Evolutionary conservation across 257 asterid genomes (phyloP), one percentile per base, ranked within the genome.

Genomic region (Nicotiana paniculata): DNA sequence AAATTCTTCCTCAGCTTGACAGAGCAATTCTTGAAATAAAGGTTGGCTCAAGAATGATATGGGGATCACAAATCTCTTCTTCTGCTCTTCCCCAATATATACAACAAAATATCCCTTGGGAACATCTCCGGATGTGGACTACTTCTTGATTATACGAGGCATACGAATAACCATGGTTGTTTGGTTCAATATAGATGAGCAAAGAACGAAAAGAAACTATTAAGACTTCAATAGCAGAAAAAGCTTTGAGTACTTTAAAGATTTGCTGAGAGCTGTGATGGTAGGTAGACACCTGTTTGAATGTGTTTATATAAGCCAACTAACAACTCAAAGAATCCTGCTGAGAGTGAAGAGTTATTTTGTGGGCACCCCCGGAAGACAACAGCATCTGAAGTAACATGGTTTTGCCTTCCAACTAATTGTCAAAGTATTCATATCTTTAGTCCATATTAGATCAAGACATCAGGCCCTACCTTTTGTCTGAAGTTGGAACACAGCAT

Each of bases 31-130:
- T 2, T 33, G 37, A 33, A 33, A 33, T 33, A 3, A 0, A 0
- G 37, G 37, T 33, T 33, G 37, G 4, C 37, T 33, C 37, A 33
- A 33, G 5, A 33, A 33, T 33, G 37, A 33, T 33, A 33, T 3
- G 0, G 4, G 37, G 37, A 33, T 33, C 5, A 33, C 37, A 3
- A 33, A 33, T 33, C 37, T 3, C 2, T 37, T 37, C 43, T 37
- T 37, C 43, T 37, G 8, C 9, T 37, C 9, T 48, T 84, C 87
- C 58, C 90, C 89, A 2, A 88, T 82, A 16, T 88, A 85, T n/a
- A 88, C 88, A 51, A 81, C 85, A 78, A 88, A 51, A 59, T 88
- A 80, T 10, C 89, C 86, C 48, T 86, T 84, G 1, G 89, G 86
- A 32, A 86, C 90, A 39, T 82, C 89, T 30, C 30, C 30, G 1